Evolutionary conservation across 2,329 filamentous ascomycete species (phyloP), one percentile per base, ranked within the genome.

Genomic region (Penicillium sp.): DNA sequence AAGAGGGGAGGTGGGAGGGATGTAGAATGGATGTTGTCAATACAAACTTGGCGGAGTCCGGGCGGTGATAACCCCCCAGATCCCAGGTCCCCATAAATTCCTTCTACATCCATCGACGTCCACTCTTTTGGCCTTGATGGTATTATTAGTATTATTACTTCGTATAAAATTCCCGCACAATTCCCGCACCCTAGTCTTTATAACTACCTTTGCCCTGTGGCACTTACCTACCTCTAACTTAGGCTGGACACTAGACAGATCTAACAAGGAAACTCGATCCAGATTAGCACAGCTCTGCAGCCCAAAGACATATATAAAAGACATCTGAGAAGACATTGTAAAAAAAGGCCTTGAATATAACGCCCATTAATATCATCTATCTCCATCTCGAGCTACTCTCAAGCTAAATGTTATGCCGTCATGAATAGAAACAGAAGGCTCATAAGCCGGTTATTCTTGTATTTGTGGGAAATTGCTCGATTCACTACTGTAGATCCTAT

Each of bases 1-100:
- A 66, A 61, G 59, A 54, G 27, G 50, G 48, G 51, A 56, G 62
- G 45, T 25, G 38, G 21, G 38, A 34, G 31, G 12, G 51, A 40
- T 35, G 37, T 41, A 54, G 52, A 60, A 35, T 47, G 51, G 38
- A 50, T 54, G 57, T 58, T 60, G 56, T 59, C 51, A 49, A 52
- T 60, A 55, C 48, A 61, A 56, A 52, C 60, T 52, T 44, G 40
- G 52, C 45, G 60, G 50, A 57, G 45, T 55, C 59, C 60, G 56
- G 64, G 64, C 60, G 63, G 64, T 63, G 59, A 61, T 64, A 39
- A 42, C 34, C 15, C 15, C 46, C 35, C 45, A 46, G 44, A 27
- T 47, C 32, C 45, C 46, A 25, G n/a, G 32, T 49, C 45, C 7
- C 25, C 25, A 27, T 46, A 6, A 8, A 10, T 32, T 23, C 35